Percentiles rank a stretch among this genome's conserved stretches.
Conservation (phyloP, 1,284 basidiomycete genomes). For the Microbotryum silenes-acaulis region DNA sequence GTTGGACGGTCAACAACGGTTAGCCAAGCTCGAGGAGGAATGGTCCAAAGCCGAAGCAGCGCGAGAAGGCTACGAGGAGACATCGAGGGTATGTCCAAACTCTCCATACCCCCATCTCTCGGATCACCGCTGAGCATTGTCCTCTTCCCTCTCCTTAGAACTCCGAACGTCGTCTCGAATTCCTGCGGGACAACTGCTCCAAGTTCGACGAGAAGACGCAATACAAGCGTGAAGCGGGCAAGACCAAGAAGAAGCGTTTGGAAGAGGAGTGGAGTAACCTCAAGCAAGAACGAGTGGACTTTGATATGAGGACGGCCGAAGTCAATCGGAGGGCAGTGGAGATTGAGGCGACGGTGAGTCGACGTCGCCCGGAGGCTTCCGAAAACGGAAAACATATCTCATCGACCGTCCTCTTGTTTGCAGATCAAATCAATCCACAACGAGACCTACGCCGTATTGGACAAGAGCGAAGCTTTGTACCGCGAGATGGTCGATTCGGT, state of each 20-base stretch:
- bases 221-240: slow-evolving; percentile 12
- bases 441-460: background rate
- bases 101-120: background rate
- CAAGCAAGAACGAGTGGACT: no score
- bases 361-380: no score
- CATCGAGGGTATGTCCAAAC: slow-evolving; percentile 3
- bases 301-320: slow-evolving; percentile 1
- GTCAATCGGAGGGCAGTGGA: slow-evolving; percentile 13
- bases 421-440: background rate
- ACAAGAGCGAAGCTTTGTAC: background rate
- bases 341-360: slow-evolving; percentile 24
- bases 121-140: background rate
- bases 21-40: slow-evolving; percentile 21
- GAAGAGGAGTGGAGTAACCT: slow-evolving; percentile 12
- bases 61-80: slow-evolving; percentile 8
- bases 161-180: slow-evolving; percentile 18
- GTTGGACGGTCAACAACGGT: slow-evolving; percentile 17
- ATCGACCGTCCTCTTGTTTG: background rate
- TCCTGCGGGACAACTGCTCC: slow-evolving; percentile 21
- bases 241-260: slow-evolving; percentile 19
- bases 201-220: slow-evolving; percentile 28
- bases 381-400: no score
- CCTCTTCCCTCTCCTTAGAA: slow-evolving; percentile 7
- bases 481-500: background rate
- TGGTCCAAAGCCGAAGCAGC: slow-evolving; percentile 20